phyloP scores from a whole-genome alignment of 331 rosid genomes.

The Pyracantha coccinea region DNA sequence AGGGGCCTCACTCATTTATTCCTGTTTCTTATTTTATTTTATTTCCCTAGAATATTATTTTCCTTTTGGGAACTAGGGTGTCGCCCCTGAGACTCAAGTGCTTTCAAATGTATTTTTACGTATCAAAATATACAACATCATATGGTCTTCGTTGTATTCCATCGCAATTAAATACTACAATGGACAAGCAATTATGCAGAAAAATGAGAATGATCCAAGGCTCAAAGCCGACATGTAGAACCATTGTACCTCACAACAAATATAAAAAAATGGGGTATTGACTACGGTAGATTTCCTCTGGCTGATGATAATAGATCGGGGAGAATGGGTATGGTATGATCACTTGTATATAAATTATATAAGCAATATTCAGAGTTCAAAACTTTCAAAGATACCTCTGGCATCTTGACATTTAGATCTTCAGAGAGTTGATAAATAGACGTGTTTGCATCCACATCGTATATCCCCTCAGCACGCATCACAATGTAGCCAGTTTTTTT shows the following conservation, averaged over 20 bases:
- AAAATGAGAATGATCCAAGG: background rate
- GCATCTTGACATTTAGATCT: conserved; percentile 87
- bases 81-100: background rate
- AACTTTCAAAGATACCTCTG: conserved; percentile 52
- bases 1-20: background rate
- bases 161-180: background rate
- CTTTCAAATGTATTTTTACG: background rate
- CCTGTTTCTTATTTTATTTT: background rate
- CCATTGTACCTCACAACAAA: too few relatives aligned
- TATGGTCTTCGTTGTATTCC: background rate
- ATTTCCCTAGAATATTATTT: background rate
- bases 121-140: background rate
- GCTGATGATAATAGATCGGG: background rate
- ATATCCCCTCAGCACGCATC: conserved; percentile 94
- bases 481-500: conserved; percentile 96
- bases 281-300: background rate
- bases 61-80: background rate
- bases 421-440: conserved; percentile 96
- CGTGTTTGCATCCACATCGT: conserved; percentile 97
- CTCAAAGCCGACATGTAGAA: too few relatives aligned
- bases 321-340: background rate
- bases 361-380: background rate
- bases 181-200: background rate
- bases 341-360: background rate
- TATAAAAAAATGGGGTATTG: too few relatives aligned